phyloP scores from a whole-genome alignment of 1,284 basidiomycete species.

The Exobasidium cylindrosporum region DNA sequence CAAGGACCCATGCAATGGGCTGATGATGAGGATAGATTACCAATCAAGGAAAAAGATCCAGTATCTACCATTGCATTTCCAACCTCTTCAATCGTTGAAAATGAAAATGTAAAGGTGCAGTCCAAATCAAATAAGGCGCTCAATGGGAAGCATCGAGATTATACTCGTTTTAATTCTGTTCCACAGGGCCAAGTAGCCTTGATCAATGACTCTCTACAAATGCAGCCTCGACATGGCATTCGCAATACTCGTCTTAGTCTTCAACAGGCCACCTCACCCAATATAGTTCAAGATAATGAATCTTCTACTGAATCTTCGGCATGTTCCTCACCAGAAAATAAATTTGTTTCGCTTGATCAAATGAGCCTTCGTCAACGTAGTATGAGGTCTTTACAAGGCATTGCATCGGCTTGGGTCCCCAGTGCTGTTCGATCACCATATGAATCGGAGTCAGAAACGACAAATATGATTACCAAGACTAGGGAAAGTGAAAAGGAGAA shows the following conservation, averaged over 20 bases:
- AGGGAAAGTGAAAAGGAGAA: too few species aligned
- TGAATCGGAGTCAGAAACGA: background rate
- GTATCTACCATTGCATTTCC: slow-evolving; percentile 3
- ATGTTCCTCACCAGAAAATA: too few species aligned
- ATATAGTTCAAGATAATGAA: too few species aligned
- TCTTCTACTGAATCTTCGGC: too few species aligned
- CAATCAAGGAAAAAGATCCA: background rate
- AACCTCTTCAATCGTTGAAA: too few species aligned
- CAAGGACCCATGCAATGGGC: slow-evolving; percentile 5
- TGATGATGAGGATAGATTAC: background rate
- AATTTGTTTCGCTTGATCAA: background rate
- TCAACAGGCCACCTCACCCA: background rate
- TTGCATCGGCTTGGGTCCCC: slow-evolving; percentile 16
- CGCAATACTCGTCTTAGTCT: background rate
- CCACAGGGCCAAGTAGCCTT: too few species aligned
- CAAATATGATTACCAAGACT: background rate
- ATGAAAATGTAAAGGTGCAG: too few species aligned
- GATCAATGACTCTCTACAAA: too few species aligned
- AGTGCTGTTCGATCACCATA: background rate
- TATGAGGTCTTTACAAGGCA: background rate
- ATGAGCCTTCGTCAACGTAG: slow-evolving; percentile 1
- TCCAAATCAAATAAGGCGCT: too few species aligned
- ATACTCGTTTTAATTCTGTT: too few species aligned
- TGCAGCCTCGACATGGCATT: background rate
- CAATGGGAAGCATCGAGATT: too few species aligned